phyloP scores from a whole-genome alignment of 148 eudicot species.

The Gaultheria prostrata region DNA sequence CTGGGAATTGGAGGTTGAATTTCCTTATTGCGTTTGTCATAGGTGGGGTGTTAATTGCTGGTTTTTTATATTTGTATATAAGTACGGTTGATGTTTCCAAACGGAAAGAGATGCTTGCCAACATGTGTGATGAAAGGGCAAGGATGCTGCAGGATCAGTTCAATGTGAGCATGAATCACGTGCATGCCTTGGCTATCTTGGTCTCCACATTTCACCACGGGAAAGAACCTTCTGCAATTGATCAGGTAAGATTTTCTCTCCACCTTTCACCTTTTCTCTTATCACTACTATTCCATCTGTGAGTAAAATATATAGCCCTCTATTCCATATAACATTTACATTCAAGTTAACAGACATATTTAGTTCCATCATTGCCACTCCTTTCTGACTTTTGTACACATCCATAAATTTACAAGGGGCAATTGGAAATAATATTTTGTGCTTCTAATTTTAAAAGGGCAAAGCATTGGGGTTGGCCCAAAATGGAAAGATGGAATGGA shows the following conservation, averaged over 20 bases:
- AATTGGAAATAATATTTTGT: neutral
- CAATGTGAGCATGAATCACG: conserved; percentile 96
- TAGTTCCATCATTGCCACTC: neutral
- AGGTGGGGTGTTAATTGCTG: conserved; percentile 34
- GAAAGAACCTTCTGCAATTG: conserved; percentile 76
- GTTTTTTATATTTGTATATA: conserved; percentile 38
- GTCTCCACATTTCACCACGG: conserved; percentile 85
- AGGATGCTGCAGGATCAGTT: conserved; percentile 96
- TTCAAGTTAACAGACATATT: neutral
- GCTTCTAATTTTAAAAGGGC: neutral
- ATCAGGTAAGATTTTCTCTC: conserved; percentile 55
- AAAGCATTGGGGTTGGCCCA: neutral
- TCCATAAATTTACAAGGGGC: neutral
- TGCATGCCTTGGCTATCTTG: conserved; percentile 86
- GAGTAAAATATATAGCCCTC: neutral
- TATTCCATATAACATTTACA: neutral
- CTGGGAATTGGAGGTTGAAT: conserved; percentile 53
- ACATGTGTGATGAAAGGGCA: conserved; percentile 96
- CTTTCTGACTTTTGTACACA: neutral
- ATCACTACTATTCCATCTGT: neutral
- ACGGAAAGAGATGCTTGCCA: conserved; percentile 57
- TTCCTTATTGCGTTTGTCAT: conserved; percentile 35
- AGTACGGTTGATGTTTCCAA: conserved; percentile 38
- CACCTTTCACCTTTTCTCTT: neutral
- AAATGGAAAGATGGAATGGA: neutral